Evolutionary conservation across 1,284 basidiomycete genomes (phyloP).

Genomic region (Earliella scabrosa): DNA sequence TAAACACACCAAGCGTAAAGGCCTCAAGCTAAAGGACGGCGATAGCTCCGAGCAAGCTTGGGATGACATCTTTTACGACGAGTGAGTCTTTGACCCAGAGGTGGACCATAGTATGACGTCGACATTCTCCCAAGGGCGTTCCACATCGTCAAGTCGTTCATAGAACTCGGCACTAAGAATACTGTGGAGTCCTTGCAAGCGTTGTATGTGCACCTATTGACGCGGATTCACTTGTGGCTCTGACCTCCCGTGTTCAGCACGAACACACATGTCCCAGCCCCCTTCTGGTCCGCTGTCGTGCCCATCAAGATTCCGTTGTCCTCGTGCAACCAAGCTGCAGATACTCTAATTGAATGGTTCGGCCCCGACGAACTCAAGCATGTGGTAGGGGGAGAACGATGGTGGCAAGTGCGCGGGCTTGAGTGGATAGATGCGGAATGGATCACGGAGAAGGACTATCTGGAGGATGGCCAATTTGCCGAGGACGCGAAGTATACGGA

Average conservation of each 20-base stretch:
- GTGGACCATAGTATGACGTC: not conserved
- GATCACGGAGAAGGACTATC: slow-evolving; percentile 66
- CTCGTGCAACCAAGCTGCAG: slow-evolving; percentile 72
- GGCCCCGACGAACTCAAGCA: slow-evolving; percentile 72
- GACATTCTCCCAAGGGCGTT: slow-evolving; percentile 48
- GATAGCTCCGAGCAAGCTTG: slow-evolving; percentile 44
- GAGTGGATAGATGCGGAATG: slow-evolving; percentile 79
- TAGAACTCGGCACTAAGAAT: slow-evolving; percentile 61
- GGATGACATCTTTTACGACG: slow-evolving; percentile 67
- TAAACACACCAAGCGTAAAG: slow-evolving; percentile 57
- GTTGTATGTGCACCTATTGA: slow-evolving; percentile 42
- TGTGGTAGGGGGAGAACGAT: slow-evolving; percentile 79
- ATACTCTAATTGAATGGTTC: slow-evolving; percentile 77
- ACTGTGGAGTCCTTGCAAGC: slow-evolving; percentile 64
- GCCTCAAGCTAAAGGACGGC: slow-evolving; percentile 43
- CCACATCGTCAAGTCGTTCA: slow-evolving; percentile 70
- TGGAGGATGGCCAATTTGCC: slow-evolving; percentile 34
- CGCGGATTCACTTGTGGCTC: not conserved
- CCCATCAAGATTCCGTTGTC: slow-evolving; percentile 68
- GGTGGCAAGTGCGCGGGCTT: slow-evolving; percentile 84
- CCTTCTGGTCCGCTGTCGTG: slow-evolving; percentile 76
- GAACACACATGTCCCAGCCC: slow-evolving; percentile 79
- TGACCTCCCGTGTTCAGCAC: slow-evolving; percentile 46
- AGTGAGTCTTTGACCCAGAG: too few relatives aligned
- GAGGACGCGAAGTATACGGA: slow-evolving; percentile 39